These are phyloP conservation scores for Aspergillus sp. DNA, from an alignment of 2,329 filamentous ascomycete genomes.

Conservation along the genomic window DNA sequence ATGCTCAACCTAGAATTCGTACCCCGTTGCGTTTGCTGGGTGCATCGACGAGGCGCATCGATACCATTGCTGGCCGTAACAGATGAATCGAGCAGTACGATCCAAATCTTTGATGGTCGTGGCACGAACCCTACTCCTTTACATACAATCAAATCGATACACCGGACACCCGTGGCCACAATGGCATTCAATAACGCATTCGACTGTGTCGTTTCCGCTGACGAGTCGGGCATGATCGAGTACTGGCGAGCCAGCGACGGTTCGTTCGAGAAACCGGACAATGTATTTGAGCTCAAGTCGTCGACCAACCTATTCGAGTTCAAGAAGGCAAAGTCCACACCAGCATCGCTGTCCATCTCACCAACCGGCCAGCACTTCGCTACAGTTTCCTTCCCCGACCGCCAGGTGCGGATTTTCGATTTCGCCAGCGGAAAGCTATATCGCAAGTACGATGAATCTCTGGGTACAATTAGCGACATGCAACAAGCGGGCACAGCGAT, in stretches of 20 bases:
- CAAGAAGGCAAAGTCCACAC: slow-evolving; percentile 85
- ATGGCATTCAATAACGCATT: slow-evolving; percentile 86
- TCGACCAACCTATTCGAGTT: slow-evolving; percentile 93
- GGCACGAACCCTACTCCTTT: slow-evolving; percentile 71
- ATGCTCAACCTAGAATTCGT: slow-evolving; percentile 71
- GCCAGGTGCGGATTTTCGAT: slow-evolving; percentile 88
- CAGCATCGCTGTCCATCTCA: slow-evolving; percentile 75
- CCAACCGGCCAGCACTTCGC: slow-evolving; percentile 81
- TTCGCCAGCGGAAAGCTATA: slow-evolving; percentile 83
- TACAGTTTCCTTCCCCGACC: slow-evolving; percentile 84
- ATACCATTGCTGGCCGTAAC: slow-evolving; percentile 80
- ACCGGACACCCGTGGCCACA: slow-evolving; percentile 70
- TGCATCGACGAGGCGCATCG: slow-evolving; percentile 81
- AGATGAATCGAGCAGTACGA: slow-evolving; percentile 62
- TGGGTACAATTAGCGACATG: slow-evolving; percentile 85
- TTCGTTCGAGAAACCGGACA: slow-evolving; percentile 82
- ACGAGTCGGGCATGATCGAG: slow-evolving; percentile 88
- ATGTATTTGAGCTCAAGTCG: slow-evolving; percentile 88
- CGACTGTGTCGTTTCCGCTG: slow-evolving; percentile 85
- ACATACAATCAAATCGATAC: slow-evolving; percentile 71
- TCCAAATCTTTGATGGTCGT: slow-evolving; percentile 82
- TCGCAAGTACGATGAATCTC: slow-evolving; percentile 89
- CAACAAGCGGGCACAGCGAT: slow-evolving; percentile 83
- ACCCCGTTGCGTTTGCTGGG: slow-evolving; percentile 82
- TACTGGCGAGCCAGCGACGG: slow-evolving; percentile 77